Conservation (phyloP, 2,329 filamentous ascomycete genomes). For the Fusarium oligoseptatum region DNA sequence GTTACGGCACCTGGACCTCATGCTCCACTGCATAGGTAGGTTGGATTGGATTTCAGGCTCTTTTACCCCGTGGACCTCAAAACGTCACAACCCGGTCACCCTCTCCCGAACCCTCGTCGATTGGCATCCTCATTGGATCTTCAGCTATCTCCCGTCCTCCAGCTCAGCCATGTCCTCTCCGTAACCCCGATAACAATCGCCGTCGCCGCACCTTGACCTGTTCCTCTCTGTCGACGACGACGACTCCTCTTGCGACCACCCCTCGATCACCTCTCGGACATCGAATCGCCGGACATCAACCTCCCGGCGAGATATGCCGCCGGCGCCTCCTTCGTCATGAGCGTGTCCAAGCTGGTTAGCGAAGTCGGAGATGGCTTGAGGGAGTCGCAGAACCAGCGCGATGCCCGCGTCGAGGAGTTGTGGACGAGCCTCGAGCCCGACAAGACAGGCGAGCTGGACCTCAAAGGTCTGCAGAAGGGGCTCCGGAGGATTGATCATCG, state of each 20-base stretch:
- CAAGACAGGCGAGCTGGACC: constrained; percentile 83
- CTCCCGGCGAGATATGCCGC: constrained; percentile 51
- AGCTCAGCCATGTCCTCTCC: constrained; percentile 40
- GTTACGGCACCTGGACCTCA: constrained; percentile 16
- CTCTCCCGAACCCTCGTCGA: constrained; percentile 25
- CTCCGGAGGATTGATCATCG: constrained; percentile 92
- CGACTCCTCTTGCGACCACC: neutral
- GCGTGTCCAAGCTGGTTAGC: constrained; percentile 62
- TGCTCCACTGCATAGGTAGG: neutral
- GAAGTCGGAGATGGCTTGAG: constrained; percentile 74
- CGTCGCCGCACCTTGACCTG: constrained; percentile 13
- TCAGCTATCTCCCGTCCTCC: constrained; percentile 21
- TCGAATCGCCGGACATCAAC: constrained; percentile 27
- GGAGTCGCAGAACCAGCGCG: constrained; percentile 83
- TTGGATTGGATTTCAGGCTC: constrained; percentile 19
- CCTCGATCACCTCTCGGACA: constrained; percentile 4
- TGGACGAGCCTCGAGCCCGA: constrained; percentile 87
- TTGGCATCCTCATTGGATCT: constrained; percentile 28
- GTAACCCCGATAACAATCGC: constrained; percentile 29
- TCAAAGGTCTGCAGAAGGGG: constrained; percentile 86
- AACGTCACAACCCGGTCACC: constrained; percentile 37
- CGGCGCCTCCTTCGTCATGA: constrained; percentile 49
- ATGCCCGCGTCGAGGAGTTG: constrained; percentile 84
- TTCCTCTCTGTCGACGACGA: constrained; percentile 1
- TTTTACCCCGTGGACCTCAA: constrained; percentile 19